phyloP scores from a whole-genome alignment of 1,284 basidiomycete species.

The Naganishia albida region DNA sequence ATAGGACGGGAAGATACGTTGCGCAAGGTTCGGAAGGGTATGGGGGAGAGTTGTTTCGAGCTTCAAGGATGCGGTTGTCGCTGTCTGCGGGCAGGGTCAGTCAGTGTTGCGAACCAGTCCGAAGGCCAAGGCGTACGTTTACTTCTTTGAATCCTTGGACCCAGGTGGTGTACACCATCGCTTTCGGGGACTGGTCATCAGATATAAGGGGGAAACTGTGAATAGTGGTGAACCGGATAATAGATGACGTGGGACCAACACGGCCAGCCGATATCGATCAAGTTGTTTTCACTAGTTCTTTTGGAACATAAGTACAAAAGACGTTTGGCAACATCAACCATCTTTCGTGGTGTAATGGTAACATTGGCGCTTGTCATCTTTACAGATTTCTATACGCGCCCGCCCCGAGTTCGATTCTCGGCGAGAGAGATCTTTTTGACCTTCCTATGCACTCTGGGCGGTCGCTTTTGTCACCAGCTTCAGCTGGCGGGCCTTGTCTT shows the following conservation, averaged over 20 bases:
- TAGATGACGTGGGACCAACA: too few relatives aligned
- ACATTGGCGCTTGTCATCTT: slow-evolving; percentile 25
- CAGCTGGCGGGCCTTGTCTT: too few relatives aligned
- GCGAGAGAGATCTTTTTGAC: slow-evolving; percentile 16
- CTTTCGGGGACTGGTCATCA: too few relatives aligned
- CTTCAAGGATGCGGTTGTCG: slow-evolving; percentile 44
- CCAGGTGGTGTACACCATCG: slow-evolving; percentile 34
- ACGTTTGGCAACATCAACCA: slow-evolving; percentile 4
- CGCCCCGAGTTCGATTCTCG: slow-evolving; percentile 28
- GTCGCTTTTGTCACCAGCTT: too few relatives aligned
- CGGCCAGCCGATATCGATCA: too few relatives aligned
- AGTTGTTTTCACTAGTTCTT: too few relatives aligned
- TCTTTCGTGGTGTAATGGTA: slow-evolving; percentile 29
- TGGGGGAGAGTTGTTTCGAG: slow-evolving; percentile 45
- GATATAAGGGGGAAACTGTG: background rate
- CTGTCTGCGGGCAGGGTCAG: slow-evolving; percentile 34
- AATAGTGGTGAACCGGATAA: background rate
- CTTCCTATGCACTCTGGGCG: too few relatives aligned
- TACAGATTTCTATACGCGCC: background rate
- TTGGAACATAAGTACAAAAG: too few relatives aligned
- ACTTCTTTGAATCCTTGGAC: slow-evolving; percentile 30
- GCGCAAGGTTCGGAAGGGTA: slow-evolving; percentile 39
- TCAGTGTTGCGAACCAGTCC: background rate
- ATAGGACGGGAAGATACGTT: slow-evolving; percentile 49
- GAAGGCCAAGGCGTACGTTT: slow-evolving; percentile 8